phyloP scores from a whole-genome alignment of 1,284 basidiomycete species.

The Moniliella sp. region DNA sequence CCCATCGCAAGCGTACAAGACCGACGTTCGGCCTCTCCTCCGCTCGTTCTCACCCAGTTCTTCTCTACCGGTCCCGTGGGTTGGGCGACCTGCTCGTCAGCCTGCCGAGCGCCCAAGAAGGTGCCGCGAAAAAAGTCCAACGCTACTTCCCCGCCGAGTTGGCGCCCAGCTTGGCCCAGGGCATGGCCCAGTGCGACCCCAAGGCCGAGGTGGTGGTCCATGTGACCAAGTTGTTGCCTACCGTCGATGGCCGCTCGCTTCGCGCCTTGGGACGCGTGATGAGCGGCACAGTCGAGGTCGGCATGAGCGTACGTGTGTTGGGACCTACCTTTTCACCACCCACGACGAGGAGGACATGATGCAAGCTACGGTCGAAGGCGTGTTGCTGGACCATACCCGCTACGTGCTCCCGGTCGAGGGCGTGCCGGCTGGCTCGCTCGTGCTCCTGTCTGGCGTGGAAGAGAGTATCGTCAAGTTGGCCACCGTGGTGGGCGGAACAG shows the following conservation, averaged over 20 bases:
- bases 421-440: constrained; percentile 72
- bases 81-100: too few relatives aligned
- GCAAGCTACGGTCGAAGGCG: constrained; percentile 57
- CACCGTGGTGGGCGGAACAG: constrained; percentile 43
- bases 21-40: too few relatives aligned
- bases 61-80: constrained; percentile 56
- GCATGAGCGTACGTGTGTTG: constrained; percentile 72
- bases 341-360: constrained; percentile 98
- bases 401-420: constrained; percentile 74
- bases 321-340: constrained; percentile 85
- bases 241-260: constrained; percentile 82
- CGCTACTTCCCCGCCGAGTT: constrained; percentile 12
- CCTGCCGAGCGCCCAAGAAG: constrained; percentile 62
- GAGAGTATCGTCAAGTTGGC: constrained; percentile 84
- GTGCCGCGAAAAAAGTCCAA: constrained; percentile 49
- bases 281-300: constrained; percentile 66
- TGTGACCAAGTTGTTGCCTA: constrained; percentile 78
- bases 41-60: too few relatives aligned
- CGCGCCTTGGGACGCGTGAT: constrained; percentile 82
- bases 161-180: constrained; percentile 36
- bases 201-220: constrained; percentile 77
- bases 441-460: constrained; percentile 76
- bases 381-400: constrained; percentile 77
- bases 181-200: constrained; percentile 62
- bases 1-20: too few relatives aligned